Conservation (phyloP, 805 yeast genomes). For the Suhomyces faveliae region DNA sequence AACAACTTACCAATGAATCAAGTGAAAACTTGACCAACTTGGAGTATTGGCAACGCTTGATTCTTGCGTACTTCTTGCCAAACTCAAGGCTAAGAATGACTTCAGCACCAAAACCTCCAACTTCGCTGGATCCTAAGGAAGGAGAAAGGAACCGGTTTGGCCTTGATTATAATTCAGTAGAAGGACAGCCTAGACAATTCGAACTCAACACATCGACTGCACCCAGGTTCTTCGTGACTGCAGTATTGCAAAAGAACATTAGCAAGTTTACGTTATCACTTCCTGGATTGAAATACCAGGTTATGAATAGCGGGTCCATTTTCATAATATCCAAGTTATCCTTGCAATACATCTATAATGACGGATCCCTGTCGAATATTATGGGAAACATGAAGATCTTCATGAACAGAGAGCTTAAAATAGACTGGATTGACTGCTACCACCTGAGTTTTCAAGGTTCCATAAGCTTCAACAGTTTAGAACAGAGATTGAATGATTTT, state of each 20-base stretch:
- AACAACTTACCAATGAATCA: constrained; percentile 36
- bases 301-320: constrained; percentile 39
- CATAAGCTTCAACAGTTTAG: constrained; percentile 23
- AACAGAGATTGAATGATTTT: constrained; percentile 24
- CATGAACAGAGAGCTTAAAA: constrained; percentile 58
- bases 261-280: constrained; percentile 26
- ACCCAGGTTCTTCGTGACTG: constrained; percentile 57
- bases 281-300: constrained; percentile 41
- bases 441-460: constrained; percentile 27
- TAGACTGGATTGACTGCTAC: constrained; percentile 72
- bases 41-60: constrained; percentile 38
- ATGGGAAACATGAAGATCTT: constrained; percentile 61
- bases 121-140: constrained; percentile 1
- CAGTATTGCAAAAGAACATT: constrained; percentile 46
- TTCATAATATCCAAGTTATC: constrained; percentile 30
- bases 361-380: constrained; percentile 67
- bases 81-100: constrained; percentile 30
- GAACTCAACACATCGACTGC: constrained; percentile 64
- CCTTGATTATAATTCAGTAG: constrained; percentile 6
- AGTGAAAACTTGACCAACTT: constrained; percentile 25
- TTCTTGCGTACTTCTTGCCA: constrained; percentile 33
- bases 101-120: constrained; percentile 16
- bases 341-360: constrained; percentile 48
- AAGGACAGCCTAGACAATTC: constrained; percentile 39
- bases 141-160: constrained; percentile 6